Evolutionary conservation across 2,329 filamentous ascomycete species (phyloP), one percentile per base, ranked within the genome.

Genomic region (Epichloe scottii): DNA sequence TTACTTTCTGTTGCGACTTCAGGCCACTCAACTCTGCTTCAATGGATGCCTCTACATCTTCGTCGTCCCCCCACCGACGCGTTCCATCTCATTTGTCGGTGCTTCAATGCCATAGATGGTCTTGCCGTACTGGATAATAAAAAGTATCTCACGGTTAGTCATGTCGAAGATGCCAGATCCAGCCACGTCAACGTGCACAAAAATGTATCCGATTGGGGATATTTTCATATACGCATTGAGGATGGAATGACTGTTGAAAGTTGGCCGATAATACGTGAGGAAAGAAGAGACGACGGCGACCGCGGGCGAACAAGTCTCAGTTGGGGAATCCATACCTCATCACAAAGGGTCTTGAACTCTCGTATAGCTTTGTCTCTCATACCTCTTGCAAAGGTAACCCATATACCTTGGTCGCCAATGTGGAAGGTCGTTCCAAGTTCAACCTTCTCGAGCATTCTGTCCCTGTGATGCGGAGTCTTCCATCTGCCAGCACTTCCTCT

Each of bases 11-110:
- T 33, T 66, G 59, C 39, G 69, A 60, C 50, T 77, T 80, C 58
- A 89, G 76, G 2, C 70, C 73, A 30, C 75, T 76, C n/a, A 93
- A 66, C 66, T 93, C 88, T 61, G 81, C 82, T 58, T 79, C 65
- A 57, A 93, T 87, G 30, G 82, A 77, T 5, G 79, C 74, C 62
- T 89, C 87, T 58, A 93, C 88, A 58, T 89, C 85, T n/a, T 68
- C 68, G 14, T 65, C 66, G 0, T 74, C 73, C 70, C 70, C 5
- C 71, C 71, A 6, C 71, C 70, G 4, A 34, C 33, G 3, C 66
- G 68, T 2, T 60, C 68, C 11, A 59, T 66, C 11, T 65, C 62
- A 61, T 15, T 60, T 62, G 41, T 64, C 62, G 65, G 60, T 4
- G 65, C 58, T 17, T 68, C 67, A 54, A 81, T 73, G 53, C 70